Conservation (phyloP, 2,329 filamentous ascomycete species). For the Fusarium sacchari region DNA sequence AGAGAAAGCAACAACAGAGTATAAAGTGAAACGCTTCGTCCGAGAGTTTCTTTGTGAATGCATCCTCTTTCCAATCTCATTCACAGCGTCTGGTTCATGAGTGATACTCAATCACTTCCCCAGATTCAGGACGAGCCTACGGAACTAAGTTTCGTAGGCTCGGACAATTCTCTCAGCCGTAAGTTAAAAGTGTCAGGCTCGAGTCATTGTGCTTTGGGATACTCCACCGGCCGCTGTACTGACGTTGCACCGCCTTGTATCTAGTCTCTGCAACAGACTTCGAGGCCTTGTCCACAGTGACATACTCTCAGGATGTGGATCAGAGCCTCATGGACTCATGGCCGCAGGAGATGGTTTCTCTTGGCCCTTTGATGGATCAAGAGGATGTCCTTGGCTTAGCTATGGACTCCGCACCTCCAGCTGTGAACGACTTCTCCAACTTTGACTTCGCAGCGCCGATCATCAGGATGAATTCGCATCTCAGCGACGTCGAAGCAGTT, state of each 20-base stretch:
- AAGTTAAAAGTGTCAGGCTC: conserved; percentile 27
- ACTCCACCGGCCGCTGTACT: conserved; percentile 13
- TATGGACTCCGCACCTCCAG: neutral
- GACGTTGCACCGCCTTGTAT: conserved; percentile 6
- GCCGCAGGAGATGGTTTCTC: neutral
- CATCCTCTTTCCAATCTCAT: neutral
- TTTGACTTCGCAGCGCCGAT: neutral
- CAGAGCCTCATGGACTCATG: neutral
- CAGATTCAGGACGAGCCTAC: conserved; percentile 25
- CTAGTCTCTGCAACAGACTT: conserved; percentile 16
- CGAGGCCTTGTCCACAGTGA: neutral
- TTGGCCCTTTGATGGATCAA: conserved; percentile 1
- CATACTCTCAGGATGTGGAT: conserved; percentile 9
- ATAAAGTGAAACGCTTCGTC: conserved; percentile 19
- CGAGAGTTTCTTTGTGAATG: neutral
- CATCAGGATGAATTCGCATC: conserved; percentile 1
- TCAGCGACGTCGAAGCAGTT: neutral
- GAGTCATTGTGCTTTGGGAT: conserved; percentile 19
- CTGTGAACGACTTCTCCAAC: neutral
- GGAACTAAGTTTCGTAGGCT: conserved; percentile 23
- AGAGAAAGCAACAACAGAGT: neutral
- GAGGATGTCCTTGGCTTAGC: neutral
- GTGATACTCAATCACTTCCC: neutral
- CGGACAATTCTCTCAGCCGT: conserved; percentile 26
- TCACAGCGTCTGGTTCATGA: conserved; percentile 17